Conservation (phyloP, 1,139 yeast genomes). For the Pneumocystis wakefieldiae region DNA sequence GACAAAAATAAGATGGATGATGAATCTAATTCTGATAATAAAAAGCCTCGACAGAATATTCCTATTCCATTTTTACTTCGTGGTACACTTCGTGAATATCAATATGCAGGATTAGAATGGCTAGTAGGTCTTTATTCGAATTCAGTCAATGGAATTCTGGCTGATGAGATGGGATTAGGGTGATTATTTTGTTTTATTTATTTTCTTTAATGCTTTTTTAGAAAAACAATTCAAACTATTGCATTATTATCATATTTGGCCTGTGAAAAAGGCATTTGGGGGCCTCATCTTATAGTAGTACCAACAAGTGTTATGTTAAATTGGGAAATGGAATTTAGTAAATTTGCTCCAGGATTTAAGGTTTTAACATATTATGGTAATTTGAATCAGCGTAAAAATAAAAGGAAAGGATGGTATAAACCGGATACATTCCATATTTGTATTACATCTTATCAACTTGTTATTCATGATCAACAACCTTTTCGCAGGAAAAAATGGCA, state of each 20-base stretch:
- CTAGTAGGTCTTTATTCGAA: conserved; percentile 83
- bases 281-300: conserved; percentile 90
- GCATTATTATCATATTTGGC: conserved; percentile 77
- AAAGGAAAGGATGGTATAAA: conserved; percentile 94
- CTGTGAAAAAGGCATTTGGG: conserved; percentile 90
- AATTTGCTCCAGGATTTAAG: conserved; percentile 96
- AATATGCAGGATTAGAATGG: conserved; percentile 95
- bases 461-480: conserved; percentile 89
- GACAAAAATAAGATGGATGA: not conserved
- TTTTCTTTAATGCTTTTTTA: not conserved
- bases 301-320: conserved; percentile 98
- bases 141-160: conserved; percentile 88
- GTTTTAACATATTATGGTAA: conserved; percentile 91
- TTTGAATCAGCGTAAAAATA: conserved; percentile 93
- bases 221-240: conserved; percentile 86
- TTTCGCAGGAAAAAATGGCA: conserved; percentile 89
- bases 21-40: not conserved
- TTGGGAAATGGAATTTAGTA: conserved; percentile 98
- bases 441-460: conserved; percentile 89
- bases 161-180: conserved; percentile 98
- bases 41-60: conserved; percentile 16
- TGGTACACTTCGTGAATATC: conserved; percentile 80
- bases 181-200: conserved; percentile 13
- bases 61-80: conserved; percentile 38
- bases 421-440: conserved; percentile 94